Base-by-base conservation (phyloP, 1,139 yeast genomes). In the Scheffersomyces lignicola region DNA sequence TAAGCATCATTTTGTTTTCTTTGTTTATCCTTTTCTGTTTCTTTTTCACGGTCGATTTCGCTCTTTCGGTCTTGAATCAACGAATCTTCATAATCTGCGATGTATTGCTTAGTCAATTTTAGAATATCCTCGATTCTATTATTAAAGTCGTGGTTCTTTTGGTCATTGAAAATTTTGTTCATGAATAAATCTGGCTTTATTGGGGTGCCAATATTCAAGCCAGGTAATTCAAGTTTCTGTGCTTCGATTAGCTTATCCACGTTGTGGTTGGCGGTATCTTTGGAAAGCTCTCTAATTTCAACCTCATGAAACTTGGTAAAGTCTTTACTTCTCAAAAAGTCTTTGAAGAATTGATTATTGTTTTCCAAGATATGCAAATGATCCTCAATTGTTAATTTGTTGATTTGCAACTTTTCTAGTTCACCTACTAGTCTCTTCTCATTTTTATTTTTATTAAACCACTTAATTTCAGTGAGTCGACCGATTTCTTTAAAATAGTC, bases 141-240 rank as follows among this genome's bases (percentile, higher is more conserved):
- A 26, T 26, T 26, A 15, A 15, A 26, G 10, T 25, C 28, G 18
- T 15, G 4, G 7, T 17, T 43, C 35, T 46, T 42, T 18, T 41
- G 45, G 37, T 51, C 48, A 27, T 41, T 32, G 35, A 43, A 47
- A 10, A 58, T 37, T 20, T 44, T 48, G 38, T 52, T 45, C 49
- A 60, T 50, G 39, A 61, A 63, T 18, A 50, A 41, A 41, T 65
- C 71, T 4, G 55, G 52, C 32, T 52, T 37, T 24, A 57, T 36
- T 4, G 53, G 44, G 6, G 34, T 37, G 7, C 56, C 56, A 8
- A 46, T 25, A 17, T 35, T 31, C n/a, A 34, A 31, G 7, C 38
- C 24, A 13, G 13, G 13, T 11, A 11, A 24, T 5, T 16, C 7
- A 4, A n/a, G 21, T 7, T 29, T 18, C 29, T 43, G 41, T 5